Evolutionary conservation across 2,329 filamentous ascomycete species (phyloP).

Genomic region (Monosporascus cannonballus): DNA sequence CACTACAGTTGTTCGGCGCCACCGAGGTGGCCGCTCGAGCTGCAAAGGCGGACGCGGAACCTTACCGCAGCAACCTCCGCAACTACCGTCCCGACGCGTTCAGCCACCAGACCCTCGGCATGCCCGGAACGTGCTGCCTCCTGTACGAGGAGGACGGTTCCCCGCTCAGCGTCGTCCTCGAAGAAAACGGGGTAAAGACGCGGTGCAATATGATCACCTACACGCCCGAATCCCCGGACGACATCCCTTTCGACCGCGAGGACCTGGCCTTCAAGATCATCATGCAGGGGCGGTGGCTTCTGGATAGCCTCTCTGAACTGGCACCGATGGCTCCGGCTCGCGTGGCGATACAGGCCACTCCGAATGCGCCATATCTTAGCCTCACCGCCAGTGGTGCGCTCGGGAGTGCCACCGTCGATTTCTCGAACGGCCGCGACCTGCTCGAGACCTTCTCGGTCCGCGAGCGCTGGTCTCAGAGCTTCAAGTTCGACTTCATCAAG

Average conservation of each 20-base stretch:
- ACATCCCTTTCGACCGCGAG: conserved; percentile 83
- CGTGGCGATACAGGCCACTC: conserved; percentile 62
- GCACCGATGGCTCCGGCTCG: conserved; percentile 65
- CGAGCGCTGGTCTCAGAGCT: conserved; percentile 60
- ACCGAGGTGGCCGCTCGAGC: conserved; percentile 58
- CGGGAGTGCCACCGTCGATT: conserved; percentile 60
- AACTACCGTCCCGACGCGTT: conserved; percentile 69
- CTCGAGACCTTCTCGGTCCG: conserved; percentile 69
- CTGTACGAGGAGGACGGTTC: conserved; percentile 69
- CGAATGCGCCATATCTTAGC: conserved; percentile 63
- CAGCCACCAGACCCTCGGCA: conserved; percentile 73
- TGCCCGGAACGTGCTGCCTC: conserved; percentile 80
- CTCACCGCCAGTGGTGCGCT: conserved; percentile 60
- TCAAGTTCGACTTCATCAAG: conserved; percentile 82
- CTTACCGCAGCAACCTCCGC: conserved; percentile 55
- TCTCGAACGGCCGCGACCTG: conserved; percentile 57
- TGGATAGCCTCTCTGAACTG: conserved; percentile 66
- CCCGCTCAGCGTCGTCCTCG: conserved; percentile 77
- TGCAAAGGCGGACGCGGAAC: conserved; percentile 52
- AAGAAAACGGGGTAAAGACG: conserved; percentile 80
- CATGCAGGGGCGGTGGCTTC: conserved; percentile 71
- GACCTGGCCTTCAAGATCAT: conserved; percentile 87
- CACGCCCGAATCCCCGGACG: conserved; percentile 64
- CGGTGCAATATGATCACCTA: conserved; percentile 90
- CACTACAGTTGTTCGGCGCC: conserved; percentile 91